Evolutionary conservation across 1,284 basidiomycete species (phyloP).

Genomic region (Trichosporon coremiiforme): DNA sequence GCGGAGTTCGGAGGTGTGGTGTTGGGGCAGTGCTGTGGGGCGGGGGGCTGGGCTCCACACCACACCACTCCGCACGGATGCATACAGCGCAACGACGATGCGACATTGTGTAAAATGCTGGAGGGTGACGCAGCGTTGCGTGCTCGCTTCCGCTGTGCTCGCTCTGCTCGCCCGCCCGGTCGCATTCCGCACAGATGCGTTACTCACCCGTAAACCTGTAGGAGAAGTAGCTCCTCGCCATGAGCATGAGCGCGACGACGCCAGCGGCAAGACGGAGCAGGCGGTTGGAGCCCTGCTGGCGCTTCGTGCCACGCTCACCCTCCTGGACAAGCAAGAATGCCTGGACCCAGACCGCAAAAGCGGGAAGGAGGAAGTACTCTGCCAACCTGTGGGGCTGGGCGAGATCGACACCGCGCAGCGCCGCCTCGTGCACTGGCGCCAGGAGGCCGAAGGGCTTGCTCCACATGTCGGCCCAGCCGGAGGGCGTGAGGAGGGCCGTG

Average conservation of each 20-base stretch:
- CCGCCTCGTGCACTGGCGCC: constrained; percentile 17
- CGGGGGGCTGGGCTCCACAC: too few relatives aligned
- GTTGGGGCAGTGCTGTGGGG: neutral
- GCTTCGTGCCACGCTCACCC: constrained; percentile 32
- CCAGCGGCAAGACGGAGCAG: constrained; percentile 32
- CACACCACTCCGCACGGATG: neutral
- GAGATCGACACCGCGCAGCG: constrained; percentile 12
- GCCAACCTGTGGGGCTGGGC: neutral
- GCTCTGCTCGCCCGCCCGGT: neutral
- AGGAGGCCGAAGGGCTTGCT: constrained; percentile 20
- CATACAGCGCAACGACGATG: neutral
- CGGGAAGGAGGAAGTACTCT: constrained; percentile 21
- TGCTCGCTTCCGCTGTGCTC: neutral
- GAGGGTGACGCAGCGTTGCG: neutral
- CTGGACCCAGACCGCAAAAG: constrained; percentile 36
- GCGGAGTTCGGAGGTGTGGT: neutral
- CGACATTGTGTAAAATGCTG: neutral
- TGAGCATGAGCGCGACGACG: constrained; percentile 32
- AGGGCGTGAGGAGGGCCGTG: neutral
- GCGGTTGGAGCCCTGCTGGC: neutral
- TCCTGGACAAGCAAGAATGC: constrained; percentile 39
- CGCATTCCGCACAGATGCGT: neutral
- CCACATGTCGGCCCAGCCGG: neutral
- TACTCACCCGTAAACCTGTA: constrained; percentile 44
- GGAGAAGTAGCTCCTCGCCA: constrained; percentile 30